Percentiles rank a stretch among this genome's conserved stretches.
phyloP scores from a whole-genome alignment of 73 alveolate species.

The Effrenium voratum region DNA sequence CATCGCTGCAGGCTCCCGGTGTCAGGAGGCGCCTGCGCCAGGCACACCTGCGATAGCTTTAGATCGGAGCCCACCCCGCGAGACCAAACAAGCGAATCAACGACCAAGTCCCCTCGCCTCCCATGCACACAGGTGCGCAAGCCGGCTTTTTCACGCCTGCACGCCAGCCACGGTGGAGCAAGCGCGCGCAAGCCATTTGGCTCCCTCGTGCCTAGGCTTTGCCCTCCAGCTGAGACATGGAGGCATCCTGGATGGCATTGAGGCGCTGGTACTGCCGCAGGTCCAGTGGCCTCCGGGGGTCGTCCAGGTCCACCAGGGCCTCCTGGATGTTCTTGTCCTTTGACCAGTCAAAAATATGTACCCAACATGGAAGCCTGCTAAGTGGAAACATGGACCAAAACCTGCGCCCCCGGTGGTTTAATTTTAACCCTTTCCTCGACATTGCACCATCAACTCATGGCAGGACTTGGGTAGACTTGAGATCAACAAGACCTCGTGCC shows the following conservation, averaged over 20 bases:
- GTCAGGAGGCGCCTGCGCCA: too few relatives aligned
- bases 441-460: neutral
- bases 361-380: neutral
- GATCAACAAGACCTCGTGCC: neutral
- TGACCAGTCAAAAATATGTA: neutral
- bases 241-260: constrained; percentile 22
- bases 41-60: too few relatives aligned
- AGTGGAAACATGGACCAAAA: neutral
- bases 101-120: too few relatives aligned
- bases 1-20: too few relatives aligned
- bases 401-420: neutral
- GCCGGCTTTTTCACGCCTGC: too few relatives aligned
- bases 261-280: constrained; percentile 37
- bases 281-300: constrained; percentile 47
- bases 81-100: too few relatives aligned
- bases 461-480: neutral
- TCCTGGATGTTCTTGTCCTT: neutral
- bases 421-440: neutral
- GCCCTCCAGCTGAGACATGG: constrained; percentile 32
- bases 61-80: too few relatives aligned
- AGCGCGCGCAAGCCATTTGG: too few relatives aligned
- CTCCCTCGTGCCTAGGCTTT: too few relatives aligned
- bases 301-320: constrained; percentile 3
- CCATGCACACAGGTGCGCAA: too few relatives aligned
- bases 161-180: too few relatives aligned